Conservation (phyloP, 805 yeast species). For the Debaryomyces prosopidis region DNA sequence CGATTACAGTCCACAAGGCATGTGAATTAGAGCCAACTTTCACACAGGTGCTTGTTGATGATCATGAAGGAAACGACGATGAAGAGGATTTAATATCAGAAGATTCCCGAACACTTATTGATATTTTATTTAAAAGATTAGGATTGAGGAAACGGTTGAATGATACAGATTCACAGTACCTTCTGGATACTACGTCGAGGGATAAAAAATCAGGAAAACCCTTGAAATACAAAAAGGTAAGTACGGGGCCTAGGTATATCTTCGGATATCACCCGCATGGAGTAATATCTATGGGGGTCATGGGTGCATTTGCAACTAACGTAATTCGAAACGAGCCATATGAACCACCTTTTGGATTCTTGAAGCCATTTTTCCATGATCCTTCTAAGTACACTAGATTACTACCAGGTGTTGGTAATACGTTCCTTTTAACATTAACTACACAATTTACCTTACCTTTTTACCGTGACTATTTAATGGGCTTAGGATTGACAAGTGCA, state of each 20-base stretch:
- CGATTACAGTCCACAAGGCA: constrained; percentile 69
- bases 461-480: constrained; percentile 79
- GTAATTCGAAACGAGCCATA: constrained; percentile 44
- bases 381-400: constrained; percentile 66
- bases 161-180: constrained; percentile 16
- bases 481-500: constrained; percentile 84
- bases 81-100: constrained; percentile 46
- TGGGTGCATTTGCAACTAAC: constrained; percentile 76
- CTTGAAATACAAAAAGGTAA: constrained; percentile 24
- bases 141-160: constrained; percentile 41
- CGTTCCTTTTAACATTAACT: constrained; percentile 74
- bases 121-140: constrained; percentile 32
- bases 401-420: constrained; percentile 81
- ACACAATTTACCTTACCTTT: constrained; percentile 84
- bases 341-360: constrained; percentile 31
- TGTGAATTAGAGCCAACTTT: constrained; percentile 74
- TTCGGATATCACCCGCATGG: constrained; percentile 98
- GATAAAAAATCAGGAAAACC: constrained; percentile 6
- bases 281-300: constrained; percentile 86
- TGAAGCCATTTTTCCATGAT: constrained; percentile 49
- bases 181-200: constrained; percentile 8
- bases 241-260: constrained; percentile 73
- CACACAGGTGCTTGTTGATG: constrained; percentile 32
- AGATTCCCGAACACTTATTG: constrained; percentile 34
- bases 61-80: constrained; percentile 28